A percentile compares a stretch with the other conserved stretches of the same genome.
Evolutionary conservation across 345 rosid species (phyloP).

Genomic region (Acer saccharum): DNA sequence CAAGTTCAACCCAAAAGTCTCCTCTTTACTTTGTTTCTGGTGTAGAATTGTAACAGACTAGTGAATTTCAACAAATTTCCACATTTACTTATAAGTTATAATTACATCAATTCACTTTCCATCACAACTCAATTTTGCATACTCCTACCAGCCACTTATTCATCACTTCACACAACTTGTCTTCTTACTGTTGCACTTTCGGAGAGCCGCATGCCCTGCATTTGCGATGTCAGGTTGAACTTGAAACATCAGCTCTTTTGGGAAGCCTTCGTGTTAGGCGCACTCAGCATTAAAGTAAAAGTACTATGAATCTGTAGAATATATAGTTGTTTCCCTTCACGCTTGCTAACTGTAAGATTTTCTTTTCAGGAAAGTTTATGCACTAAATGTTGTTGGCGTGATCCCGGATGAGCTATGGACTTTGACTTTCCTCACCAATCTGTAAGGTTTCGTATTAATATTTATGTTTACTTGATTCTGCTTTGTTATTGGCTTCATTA

Average conservation of each 20-base stretch:
- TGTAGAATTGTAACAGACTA: neutral
- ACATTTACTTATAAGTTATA: neutral
- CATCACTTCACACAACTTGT: neutral
- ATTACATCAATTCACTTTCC: neutral
- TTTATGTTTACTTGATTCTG: neutral
- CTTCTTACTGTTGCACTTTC: neutral
- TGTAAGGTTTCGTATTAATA: conserved; percentile 31
- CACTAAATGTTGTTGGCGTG: conserved; percentile 31
- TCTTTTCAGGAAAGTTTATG: conserved; percentile 45
- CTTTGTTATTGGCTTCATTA: no score
- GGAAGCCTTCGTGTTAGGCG: no score
- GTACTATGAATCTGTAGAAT: neutral
- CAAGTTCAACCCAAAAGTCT: neutral
- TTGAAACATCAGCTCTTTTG: neutral
- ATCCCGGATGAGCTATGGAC: conserved; percentile 61
- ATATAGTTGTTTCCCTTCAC: neutral
- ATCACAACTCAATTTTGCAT: neutral
- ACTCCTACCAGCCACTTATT: neutral
- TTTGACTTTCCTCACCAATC: conserved; percentile 45
- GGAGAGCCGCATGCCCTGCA: neutral
- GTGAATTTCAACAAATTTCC: neutral
- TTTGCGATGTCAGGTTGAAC: neutral
- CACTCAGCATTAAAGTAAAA: neutral
- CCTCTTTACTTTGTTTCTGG: neutral
- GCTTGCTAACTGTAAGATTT: neutral